These are phyloP conservation scores for Cyathus pygmaeus DNA, from an alignment of 1,284 basidiomycete species.

Conservation along the genomic window DNA sequence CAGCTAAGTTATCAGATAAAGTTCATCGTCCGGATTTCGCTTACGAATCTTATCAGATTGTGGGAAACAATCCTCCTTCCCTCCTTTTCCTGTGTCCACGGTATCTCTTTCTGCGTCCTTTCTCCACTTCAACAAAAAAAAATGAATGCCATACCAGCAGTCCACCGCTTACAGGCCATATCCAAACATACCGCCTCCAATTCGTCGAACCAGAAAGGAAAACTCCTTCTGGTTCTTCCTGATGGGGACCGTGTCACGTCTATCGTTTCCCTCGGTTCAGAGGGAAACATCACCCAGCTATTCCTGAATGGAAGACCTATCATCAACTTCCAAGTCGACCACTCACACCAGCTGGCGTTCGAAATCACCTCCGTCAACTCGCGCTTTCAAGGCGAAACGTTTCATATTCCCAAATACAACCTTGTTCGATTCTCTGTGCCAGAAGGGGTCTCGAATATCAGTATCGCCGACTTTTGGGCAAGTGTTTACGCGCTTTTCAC, in stretches of 20 bases:
- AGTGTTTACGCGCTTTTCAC: slow-evolving; percentile 39
- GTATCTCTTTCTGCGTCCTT: no score
- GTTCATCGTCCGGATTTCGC: background rate
- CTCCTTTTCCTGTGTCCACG: background rate
- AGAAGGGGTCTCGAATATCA: slow-evolving; percentile 12
- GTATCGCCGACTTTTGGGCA: slow-evolving; percentile 34
- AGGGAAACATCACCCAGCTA: slow-evolving; percentile 17
- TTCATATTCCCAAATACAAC: slow-evolving; percentile 36
- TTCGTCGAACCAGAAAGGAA: slow-evolving; percentile 7
- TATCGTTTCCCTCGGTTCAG: slow-evolving; percentile 8
- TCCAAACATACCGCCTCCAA: slow-evolving; percentile 20
- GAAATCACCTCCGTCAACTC: slow-evolving; percentile 38
- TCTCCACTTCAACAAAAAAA: background rate
- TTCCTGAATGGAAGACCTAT: slow-evolving; percentile 23
- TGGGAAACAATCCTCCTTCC: background rate
- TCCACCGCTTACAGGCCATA: slow-evolving; percentile 28
- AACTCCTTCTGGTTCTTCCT: slow-evolving; percentile 30
- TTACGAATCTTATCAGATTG: slow-evolving; percentile 33
- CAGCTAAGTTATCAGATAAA: background rate
- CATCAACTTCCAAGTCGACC: slow-evolving; percentile 17
- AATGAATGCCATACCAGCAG: slow-evolving; percentile 14
- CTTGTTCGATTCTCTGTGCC: slow-evolving; percentile 29
- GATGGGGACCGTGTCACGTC: slow-evolving; percentile 29
- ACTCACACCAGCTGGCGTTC: slow-evolving; percentile 15
- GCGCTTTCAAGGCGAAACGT: slow-evolving; percentile 32